These are phyloP conservation scores for Aspergillus homomorphus DNA, from an alignment of 495 filamentous ascomycete genomes.

Conservation along the genomic window DNA sequence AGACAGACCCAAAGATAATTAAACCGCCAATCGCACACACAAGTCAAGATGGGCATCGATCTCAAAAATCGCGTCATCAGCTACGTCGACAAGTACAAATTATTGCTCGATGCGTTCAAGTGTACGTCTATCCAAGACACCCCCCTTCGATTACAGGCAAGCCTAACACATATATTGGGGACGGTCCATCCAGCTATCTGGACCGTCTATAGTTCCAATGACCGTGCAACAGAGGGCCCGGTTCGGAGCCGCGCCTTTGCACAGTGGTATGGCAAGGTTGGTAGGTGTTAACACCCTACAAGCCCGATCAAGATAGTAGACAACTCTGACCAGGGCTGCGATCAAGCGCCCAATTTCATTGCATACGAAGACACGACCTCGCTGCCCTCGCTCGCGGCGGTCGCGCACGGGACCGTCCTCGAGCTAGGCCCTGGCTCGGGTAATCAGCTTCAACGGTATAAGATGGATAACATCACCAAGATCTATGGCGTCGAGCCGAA, in stretches of 20 bases:
- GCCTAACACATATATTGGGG: background rate
- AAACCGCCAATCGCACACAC: background rate
- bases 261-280: background rate
- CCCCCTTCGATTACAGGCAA: background rate
- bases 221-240: background rate
- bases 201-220: background rate
- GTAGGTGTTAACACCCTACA: background rate
- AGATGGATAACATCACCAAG: slow-evolving; percentile 26
- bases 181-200: background rate
- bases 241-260: background rate
- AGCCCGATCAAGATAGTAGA: background rate
- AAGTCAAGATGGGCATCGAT: background rate
- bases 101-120: background rate
- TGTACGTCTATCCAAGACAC: background rate
- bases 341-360: slow-evolving; percentile 22
- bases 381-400: slow-evolving; percentile 38
- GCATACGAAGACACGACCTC: slow-evolving; percentile 39
- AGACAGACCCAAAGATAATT: background rate
- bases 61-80: background rate
- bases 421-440: slow-evolving; percentile 51
- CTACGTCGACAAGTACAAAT: background rate
- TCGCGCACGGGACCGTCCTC: slow-evolving; percentile 39
- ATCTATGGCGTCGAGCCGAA: slow-evolving; percentile 50
- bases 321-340: too few relatives aligned
- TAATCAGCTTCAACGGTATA: slow-evolving; percentile 43